Percentiles rank a stretch among this genome's conserved stretches.
Evolutionary conservation across 306 rosid genomes (phyloP).

Genomic region (Fragaria vesca): DNA sequence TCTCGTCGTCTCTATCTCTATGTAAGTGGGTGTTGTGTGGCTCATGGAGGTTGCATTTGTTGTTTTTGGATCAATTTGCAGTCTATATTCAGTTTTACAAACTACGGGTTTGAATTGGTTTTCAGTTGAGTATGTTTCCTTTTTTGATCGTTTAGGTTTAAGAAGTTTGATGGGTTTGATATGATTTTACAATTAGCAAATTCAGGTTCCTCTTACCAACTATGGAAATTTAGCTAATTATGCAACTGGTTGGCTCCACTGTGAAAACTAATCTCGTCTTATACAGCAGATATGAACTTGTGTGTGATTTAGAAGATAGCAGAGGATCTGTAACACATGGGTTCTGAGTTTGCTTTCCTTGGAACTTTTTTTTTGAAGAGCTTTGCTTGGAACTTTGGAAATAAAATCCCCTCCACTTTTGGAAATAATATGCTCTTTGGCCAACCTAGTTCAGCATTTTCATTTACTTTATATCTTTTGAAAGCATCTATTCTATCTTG

Average conservation of each 20-base stretch:
- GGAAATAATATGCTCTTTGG: background rate
- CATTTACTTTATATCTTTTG: background rate
- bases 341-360: conserved; percentile 12
- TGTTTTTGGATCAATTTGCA: conserved; percentile 18
- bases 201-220: conserved; percentile 9
- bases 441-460: background rate
- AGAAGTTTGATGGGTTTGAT: conserved; percentile 4
- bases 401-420: conserved; percentile 15
- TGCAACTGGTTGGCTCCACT: background rate
- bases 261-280: conserved; percentile 1
- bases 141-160: background rate
- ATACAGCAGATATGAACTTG: background rate
- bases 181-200: background rate
- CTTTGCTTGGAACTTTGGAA: conserved; percentile 3
- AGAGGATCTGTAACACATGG: conserved; percentile 20
- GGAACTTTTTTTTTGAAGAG: background rate
- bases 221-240: conserved; percentile 11
- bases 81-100: background rate
- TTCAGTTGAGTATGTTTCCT: background rate
- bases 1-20: conserved; percentile 79
- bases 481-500: background rate
- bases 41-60: conserved; percentile 10
- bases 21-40: conserved; percentile 53
- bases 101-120: background rate
- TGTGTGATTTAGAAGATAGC: conserved; percentile 7